These are phyloP conservation scores for Asparagopsis taxiformis DNA, from an alignment of 31 red algal genomes.

Conservation along the genomic window DNA sequence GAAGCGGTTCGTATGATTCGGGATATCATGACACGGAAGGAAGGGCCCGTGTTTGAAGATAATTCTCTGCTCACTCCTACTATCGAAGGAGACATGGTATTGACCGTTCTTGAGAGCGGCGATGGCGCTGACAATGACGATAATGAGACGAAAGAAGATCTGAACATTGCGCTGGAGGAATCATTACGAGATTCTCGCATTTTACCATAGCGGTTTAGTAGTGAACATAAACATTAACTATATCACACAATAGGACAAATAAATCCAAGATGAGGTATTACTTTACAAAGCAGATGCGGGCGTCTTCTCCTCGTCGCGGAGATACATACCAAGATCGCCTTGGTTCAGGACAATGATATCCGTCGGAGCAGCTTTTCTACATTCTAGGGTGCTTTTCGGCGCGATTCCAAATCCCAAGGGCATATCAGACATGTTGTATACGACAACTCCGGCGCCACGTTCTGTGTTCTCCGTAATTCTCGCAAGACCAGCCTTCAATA, in stretches of 20 bases:
- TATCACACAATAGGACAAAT: background rate
- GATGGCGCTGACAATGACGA: conserved; percentile 17
- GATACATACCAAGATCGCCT: conserved; percentile 90
- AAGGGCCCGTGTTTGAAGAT: conserved; percentile 20
- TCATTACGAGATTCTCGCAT: conserved; percentile 29
- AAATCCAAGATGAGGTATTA: background rate
- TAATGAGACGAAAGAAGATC: conserved; percentile 4
- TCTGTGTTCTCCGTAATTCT: conserved; percentile 85
- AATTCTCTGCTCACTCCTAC: conserved; percentile 38
- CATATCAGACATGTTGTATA: conserved; percentile 87
- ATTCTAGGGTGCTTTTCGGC: conserved; percentile 76
- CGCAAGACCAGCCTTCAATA: conserved; percentile 86
- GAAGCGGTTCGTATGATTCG: conserved; percentile 6
- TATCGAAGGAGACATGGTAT: conserved; percentile 43
- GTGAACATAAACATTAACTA: background rate
- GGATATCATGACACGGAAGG: background rate
- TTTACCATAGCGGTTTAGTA: conserved; percentile 6
- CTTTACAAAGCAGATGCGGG: conserved; percentile 79
- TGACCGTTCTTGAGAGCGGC: conserved; percentile 48
- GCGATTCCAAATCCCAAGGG: conserved; percentile 93
- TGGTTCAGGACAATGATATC: conserved; percentile 97
- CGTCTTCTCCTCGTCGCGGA: conserved; percentile 75
- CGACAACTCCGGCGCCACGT: conserved; percentile 72
- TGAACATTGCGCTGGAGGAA: conserved; percentile 22
- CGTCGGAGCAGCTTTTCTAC: conserved; percentile 76